Conservation (phyloP, 164 flowering plant genomes). For the Kingdonia uniflora region DNA sequence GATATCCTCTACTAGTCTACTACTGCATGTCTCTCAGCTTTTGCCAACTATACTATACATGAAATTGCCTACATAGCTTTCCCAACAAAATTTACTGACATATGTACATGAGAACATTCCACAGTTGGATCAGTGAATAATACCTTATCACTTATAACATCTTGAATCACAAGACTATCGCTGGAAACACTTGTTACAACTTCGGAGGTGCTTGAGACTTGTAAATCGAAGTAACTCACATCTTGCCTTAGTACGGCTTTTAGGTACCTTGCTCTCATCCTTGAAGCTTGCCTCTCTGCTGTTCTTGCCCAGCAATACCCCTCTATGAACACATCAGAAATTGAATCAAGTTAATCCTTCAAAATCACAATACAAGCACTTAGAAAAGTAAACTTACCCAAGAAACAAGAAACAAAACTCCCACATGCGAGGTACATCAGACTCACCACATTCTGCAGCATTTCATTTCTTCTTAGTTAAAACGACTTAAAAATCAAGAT, state of each 20-base stretch:
- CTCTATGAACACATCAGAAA: slow-evolving; percentile 27
- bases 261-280: slow-evolving; percentile 59
- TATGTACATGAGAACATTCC: too few species aligned
- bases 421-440: slow-evolving; percentile 34
- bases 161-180: slow-evolving; percentile 73
- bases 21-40: too few species aligned
- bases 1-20: too few species aligned
- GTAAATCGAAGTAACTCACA: slow-evolving; percentile 67
- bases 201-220: slow-evolving; percentile 59
- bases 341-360: neutral
- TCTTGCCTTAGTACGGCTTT: slow-evolving; percentile 82
- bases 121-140: neutral
- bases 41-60: too few species aligned
- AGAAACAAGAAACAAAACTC: slow-evolving; percentile 27
- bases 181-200: slow-evolving; percentile 66
- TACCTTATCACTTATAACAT: slow-evolving; percentile 74
- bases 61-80: too few species aligned
- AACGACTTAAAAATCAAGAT: neutral
- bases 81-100: too few species aligned
- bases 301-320: slow-evolving; percentile 89
- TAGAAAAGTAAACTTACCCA: slow-evolving; percentile 5
- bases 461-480: neutral
- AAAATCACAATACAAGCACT: neutral
- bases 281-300: slow-evolving; percentile 67
- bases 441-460: slow-evolving; percentile 32